phyloP scores from a whole-genome alignment of 257 asterid genomes.

The Eustoma russellianum region DNA sequence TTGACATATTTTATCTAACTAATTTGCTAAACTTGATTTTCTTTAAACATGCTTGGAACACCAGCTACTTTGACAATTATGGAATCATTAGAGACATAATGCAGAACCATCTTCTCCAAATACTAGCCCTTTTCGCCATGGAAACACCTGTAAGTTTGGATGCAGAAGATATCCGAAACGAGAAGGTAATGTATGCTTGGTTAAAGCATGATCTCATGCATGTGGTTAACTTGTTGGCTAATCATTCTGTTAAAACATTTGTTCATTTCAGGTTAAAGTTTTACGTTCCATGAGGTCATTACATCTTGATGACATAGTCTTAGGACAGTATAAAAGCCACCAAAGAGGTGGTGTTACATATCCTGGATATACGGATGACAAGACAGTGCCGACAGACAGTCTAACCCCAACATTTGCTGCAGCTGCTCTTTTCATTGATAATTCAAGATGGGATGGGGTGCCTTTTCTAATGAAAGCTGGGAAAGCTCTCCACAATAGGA shows the following conservation, averaged over 20 bases:
- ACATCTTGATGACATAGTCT: slow-evolving; percentile 51
- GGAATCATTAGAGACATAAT: slow-evolving; percentile 95
- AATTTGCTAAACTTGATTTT: slow-evolving; percentile 2
- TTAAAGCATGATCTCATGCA: not conserved
- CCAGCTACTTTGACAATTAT: slow-evolving; percentile 85
- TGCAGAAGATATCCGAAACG: slow-evolving; percentile 95
- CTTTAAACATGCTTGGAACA: slow-evolving; percentile 7
- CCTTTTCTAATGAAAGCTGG: slow-evolving; percentile 99
- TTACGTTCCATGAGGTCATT: slow-evolving; percentile 85
- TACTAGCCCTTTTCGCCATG: slow-evolving; percentile 95
- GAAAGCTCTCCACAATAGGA: slow-evolving; percentile 74
- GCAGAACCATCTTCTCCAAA: slow-evolving; percentile 98
- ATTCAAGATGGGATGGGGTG: slow-evolving; percentile 97
- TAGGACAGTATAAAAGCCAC: slow-evolving; percentile 87
- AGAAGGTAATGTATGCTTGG: slow-evolving; percentile 54
- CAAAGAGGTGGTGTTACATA: slow-evolving; percentile 55
- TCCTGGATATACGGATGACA: slow-evolving; percentile 85
- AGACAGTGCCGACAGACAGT: slow-evolving; percentile 84
- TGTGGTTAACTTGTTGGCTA: not conserved
- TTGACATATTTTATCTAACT: slow-evolving; percentile 3
- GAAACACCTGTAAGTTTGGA: slow-evolving; percentile 98
- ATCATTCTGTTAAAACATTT: slow-evolving; percentile 3
- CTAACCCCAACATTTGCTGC: slow-evolving; percentile 97
- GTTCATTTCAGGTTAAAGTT: slow-evolving; percentile 68
- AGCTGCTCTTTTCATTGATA: slow-evolving; percentile 89